phyloP scores from a whole-genome alignment of 495 filamentous ascomycete genomes.

The Aspergillus nanangensis region DNA sequence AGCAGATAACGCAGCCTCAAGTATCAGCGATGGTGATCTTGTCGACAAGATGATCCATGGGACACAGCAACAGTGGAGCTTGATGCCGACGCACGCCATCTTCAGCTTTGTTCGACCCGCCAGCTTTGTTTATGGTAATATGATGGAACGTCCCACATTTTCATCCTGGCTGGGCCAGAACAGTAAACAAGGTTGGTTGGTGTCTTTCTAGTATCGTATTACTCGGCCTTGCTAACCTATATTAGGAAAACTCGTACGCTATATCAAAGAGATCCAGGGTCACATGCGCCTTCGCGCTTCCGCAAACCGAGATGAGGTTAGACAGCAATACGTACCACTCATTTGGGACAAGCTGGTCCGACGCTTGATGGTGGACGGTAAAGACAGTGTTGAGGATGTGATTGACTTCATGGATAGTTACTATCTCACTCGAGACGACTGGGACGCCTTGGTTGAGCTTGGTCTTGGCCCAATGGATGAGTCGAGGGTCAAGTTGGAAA shows the following conservation, averaged over 20 bases:
- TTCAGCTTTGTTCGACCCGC: constrained; percentile 92
- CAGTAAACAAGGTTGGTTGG: constrained; percentile 66
- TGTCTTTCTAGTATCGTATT: not conserved
- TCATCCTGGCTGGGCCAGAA: constrained; percentile 93
- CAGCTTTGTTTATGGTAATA: constrained; percentile 79
- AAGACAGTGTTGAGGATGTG: constrained; percentile 65
- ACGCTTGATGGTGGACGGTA: constrained; percentile 65
- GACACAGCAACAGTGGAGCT: constrained; percentile 93
- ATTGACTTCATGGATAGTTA: constrained; percentile 97
- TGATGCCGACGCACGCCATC: constrained; percentile 97
- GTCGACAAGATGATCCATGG: constrained; percentile 98
- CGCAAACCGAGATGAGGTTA: constrained; percentile 90
- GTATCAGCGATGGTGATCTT: constrained; percentile 95
- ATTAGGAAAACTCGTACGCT: constrained; percentile 72
- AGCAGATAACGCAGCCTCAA: constrained; percentile 80
- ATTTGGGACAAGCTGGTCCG: constrained; percentile 82
- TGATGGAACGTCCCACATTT: constrained; percentile 60
- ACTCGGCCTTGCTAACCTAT: constrained; percentile 11
- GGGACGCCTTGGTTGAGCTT: constrained; percentile 86
- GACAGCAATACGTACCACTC: constrained; percentile 87
- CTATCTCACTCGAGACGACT: constrained; percentile 93
- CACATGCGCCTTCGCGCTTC: constrained; percentile 92
- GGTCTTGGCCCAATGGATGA: constrained; percentile 80
- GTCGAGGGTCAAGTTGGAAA: constrained; percentile 69
- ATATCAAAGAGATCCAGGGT: constrained; percentile 89